Conservation (phyloP, 306 rosid species). For the Sophora flavescens region DNA sequence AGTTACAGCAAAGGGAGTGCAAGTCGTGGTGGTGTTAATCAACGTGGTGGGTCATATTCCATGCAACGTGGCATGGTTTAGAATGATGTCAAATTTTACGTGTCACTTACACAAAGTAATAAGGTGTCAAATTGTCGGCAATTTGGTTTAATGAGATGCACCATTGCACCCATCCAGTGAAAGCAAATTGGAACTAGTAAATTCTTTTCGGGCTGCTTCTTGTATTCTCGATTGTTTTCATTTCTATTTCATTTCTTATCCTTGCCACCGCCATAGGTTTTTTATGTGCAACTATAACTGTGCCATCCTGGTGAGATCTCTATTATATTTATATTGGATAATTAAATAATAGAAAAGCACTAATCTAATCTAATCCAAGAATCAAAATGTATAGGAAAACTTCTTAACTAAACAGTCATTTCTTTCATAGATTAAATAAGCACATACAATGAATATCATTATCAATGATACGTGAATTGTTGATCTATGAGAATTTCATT, state of each 20-base stretch:
- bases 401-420: no score
- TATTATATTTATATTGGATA: not conserved
- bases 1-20: not conserved
- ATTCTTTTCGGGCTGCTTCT: not conserved
- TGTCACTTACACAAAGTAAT: slow-evolving; percentile 41
- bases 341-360: not conserved
- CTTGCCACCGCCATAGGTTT: slow-evolving; percentile 22
- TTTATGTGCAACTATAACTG: not conserved
- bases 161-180: slow-evolving; percentile 28
- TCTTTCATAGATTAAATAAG: no score
- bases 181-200: not conserved
- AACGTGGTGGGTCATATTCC: not conserved
- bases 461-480: not conserved
- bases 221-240: not conserved
- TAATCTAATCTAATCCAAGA: not conserved
- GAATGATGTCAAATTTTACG: slow-evolving; percentile 23
- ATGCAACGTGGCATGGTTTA: slow-evolving; percentile 54
- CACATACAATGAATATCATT: not conserved
- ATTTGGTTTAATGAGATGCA: no score
- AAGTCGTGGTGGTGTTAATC: not conserved
- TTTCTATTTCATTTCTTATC: slow-evolving; percentile 15
- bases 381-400: no score
- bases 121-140: slow-evolving; percentile 21
- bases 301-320: not conserved
- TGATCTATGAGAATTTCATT: no score